Conservation (phyloP, 179 eudicot species). For the Carnegiea gigantea region DNA sequence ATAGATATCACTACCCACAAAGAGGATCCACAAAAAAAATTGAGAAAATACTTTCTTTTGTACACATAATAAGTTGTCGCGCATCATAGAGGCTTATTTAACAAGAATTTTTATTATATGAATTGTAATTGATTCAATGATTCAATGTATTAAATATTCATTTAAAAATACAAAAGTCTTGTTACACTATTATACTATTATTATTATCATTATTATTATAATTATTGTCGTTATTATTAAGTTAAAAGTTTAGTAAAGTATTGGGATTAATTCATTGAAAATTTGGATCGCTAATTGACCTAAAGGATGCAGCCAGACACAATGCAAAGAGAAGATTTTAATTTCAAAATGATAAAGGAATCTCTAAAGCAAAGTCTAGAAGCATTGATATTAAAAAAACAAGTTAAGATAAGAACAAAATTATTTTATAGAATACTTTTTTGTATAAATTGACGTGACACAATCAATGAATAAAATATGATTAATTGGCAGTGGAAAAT, state of each 20-base stretch:
- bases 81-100: too few species aligned
- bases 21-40: too few species aligned
- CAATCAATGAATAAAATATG: constrained; percentile 19
- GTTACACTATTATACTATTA: too few species aligned
- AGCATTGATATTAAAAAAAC: not conserved
- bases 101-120: too few species aligned
- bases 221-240: too few species aligned
- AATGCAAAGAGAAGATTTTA: not conserved
- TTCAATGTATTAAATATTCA: too few species aligned
- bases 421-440: not conserved
- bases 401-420: constrained; percentile 24
- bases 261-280: not conserved
- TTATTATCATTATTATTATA: too few species aligned
- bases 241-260: not conserved
- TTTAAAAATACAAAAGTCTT: too few species aligned
- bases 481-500: constrained; percentile 8
- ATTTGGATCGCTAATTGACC: constrained; percentile 11
- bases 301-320: constrained; percentile 15
- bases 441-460: constrained; percentile 21
- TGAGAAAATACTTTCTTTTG: too few species aligned
- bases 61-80: too few species aligned
- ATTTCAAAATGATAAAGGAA: constrained; percentile 12
- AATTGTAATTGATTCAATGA: too few species aligned
- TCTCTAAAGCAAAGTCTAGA: constrained; percentile 17
- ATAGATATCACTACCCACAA: too few species aligned